Conservation (phyloP, 805 yeast species). For the Ogataea glucozyma region DNA sequence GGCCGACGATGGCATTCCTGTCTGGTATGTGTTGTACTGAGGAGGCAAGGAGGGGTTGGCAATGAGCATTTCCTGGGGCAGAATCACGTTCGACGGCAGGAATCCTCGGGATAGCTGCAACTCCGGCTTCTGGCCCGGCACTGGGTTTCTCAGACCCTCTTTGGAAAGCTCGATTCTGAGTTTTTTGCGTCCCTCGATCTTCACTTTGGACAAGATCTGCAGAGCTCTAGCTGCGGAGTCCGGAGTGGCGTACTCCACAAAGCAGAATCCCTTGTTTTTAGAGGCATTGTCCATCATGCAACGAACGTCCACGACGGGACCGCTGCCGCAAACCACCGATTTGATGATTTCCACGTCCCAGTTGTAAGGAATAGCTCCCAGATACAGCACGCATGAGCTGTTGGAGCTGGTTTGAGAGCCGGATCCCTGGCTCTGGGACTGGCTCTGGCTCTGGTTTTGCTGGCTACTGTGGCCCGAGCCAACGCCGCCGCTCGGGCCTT, state of each 20-base stretch:
- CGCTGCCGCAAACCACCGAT: constrained; percentile 71
- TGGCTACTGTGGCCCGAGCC: too few relatives aligned
- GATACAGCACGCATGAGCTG: constrained; percentile 50
- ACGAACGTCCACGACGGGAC: constrained; percentile 67
- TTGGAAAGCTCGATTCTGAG: constrained; percentile 61
- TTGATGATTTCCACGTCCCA: constrained; percentile 68
- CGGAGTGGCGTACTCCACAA: constrained; percentile 57
- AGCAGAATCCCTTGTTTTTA: constrained; percentile 66
- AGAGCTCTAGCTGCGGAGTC: constrained; percentile 55
- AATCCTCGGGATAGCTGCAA: constrained; percentile 45
- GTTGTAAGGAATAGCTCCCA: constrained; percentile 67
- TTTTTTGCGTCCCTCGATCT: constrained; percentile 47
- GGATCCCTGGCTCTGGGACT: too few relatives aligned
- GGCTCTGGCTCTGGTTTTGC: too few relatives aligned
- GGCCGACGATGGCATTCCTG: constrained; percentile 17
- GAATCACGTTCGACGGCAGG: constrained; percentile 56
- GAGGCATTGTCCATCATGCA: constrained; percentile 59
- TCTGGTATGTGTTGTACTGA: constrained; percentile 26
- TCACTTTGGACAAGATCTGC: constrained; percentile 43
- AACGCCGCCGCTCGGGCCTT: neutral
- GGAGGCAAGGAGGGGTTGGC: constrained; percentile 26
- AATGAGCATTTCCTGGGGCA: constrained; percentile 50
- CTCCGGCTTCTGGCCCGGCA: constrained; percentile 43
- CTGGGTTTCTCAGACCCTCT: constrained; percentile 51
- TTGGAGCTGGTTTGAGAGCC: constrained; percentile 16